Evolutionary conservation across 352 stramenopile genomes (phyloP).

Genomic region (Phytophthora litchii): DNA sequence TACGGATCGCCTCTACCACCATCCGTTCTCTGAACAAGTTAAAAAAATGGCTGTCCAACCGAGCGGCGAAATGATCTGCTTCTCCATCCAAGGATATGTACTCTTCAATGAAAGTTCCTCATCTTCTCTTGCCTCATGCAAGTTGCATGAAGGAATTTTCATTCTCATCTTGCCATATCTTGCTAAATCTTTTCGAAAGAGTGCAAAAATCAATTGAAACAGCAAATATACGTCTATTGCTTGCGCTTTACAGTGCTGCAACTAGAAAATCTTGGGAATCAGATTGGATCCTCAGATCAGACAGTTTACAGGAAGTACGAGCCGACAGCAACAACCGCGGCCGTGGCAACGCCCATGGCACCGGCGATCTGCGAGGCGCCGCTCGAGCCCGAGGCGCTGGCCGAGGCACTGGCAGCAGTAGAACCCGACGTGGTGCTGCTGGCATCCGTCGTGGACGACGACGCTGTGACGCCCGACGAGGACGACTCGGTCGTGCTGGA

Average conservation of each 20-base stretch:
- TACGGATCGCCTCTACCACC: constrained; percentile 20
- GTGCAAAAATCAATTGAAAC: constrained; percentile 1
- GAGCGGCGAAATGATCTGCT: constrained; percentile 30
- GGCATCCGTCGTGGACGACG: constrained; percentile 7
- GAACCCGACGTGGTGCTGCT: constrained; percentile 11
- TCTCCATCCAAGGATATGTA: too few relatives aligned
- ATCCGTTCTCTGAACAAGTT: constrained; percentile 9
- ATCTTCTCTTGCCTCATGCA: too few relatives aligned
- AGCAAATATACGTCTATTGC: constrained; percentile 38
- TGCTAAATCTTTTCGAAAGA: too few relatives aligned
- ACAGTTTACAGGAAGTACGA: constrained; percentile 38
- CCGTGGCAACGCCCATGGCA: constrained; percentile 27
- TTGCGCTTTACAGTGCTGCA: constrained; percentile 20
- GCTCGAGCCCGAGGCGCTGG: constrained; percentile 30
- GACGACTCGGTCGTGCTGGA: constrained; percentile 23
- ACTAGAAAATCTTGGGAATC: constrained; percentile 8
- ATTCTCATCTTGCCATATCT: background rate
- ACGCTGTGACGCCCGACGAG: constrained; percentile 14
- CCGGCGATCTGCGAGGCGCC: constrained; percentile 25
- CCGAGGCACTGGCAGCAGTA: constrained; percentile 11
- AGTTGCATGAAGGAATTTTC: background rate
- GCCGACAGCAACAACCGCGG: constrained; percentile 20
- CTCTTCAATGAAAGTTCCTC: background rate
- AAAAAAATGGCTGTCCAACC: constrained; percentile 1
- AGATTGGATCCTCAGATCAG: constrained; percentile 4